phyloP scores from a whole-genome alignment of 257 asterid genomes.

The Apocynum venetum region DNA sequence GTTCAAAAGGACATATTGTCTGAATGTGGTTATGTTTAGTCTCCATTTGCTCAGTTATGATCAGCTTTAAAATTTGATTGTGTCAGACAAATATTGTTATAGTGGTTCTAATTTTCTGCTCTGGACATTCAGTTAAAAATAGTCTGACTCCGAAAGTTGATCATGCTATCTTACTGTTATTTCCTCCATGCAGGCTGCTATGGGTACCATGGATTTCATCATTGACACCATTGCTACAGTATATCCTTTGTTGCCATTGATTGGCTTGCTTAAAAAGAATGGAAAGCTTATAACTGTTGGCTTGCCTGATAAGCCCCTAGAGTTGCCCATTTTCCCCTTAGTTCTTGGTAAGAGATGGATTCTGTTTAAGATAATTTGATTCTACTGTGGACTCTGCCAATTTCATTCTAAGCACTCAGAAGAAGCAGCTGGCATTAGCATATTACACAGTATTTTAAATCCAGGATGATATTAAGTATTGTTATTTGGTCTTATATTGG shows the following conservation, averaged over 20 bases:
- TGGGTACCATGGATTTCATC: slow-evolving; percentile 43
- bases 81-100: too few species aligned
- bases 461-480: not conserved
- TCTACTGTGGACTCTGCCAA: not conserved
- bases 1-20: not conserved
- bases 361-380: not conserved
- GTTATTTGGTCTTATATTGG: not conserved
- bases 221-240: slow-evolving; percentile 48
- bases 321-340: slow-evolving; percentile 54
- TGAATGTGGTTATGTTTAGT: too few species aligned
- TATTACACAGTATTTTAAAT: not conserved
- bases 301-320: too few species aligned
- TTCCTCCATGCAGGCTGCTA: slow-evolving; percentile 14
- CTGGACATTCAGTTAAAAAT: not conserved
- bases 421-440: not conserved
- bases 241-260: slow-evolving; percentile 38
- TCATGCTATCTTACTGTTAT: not conserved
- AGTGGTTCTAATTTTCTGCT: too few species aligned
- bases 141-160: not conserved
- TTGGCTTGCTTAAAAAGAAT: too few species aligned
- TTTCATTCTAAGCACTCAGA: not conserved
- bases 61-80: not conserved
- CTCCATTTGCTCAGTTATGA: not conserved
- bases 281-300: too few species aligned
- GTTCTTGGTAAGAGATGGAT: slow-evolving; percentile 39